Base-by-base conservation (phyloP, 2,329 filamentous ascomycete species). In the Cladophialophora immunda region DNA sequence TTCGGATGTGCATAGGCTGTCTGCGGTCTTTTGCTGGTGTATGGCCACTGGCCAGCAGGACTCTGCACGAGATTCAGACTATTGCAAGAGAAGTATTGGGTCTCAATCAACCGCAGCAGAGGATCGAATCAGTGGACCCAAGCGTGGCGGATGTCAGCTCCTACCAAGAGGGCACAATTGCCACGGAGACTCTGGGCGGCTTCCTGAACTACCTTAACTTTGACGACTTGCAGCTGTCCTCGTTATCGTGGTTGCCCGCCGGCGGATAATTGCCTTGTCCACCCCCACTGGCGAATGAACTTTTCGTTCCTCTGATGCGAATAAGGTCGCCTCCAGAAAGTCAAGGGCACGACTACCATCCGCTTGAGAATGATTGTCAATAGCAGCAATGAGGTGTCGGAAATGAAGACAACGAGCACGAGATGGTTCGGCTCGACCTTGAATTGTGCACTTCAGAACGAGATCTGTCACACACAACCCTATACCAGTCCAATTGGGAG, bases 1-100 rank as follows among this genome's bases (percentile, higher is more conserved):
- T 82, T 25, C 76, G 79, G 4, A 75, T 81, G 73, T 78, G 70
- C 4, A 78, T 82, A n/a, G 80, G 80, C 0, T 82, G 77, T 63
- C 73, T 82, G 8, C 78, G 76, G 67, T 68, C 72, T 3, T 41
- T 82, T 54, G 79, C 74, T 1, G 73, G 75, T 6, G n/a, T 79
- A 1, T 82, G 81, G 81, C 75, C 79, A 0, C 71, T 77, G 34
- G 76, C 75, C 4, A 74, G 75, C 0, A 76, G 73, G 58, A 80
- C 78, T 65, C 74, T 82, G 0, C 64, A 72, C 15, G 80, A 82
- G 68, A 76, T 82, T 1, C 80, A 81, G 64, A 77, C 70, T 0
- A 80, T 82, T 57, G 79, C 79, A 3, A 75, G 74, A 6, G 71
- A 77, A 41, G 77, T 76, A 3, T 56, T 77, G 1, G 71, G 71